phyloP scores from a whole-genome alignment of 305 asterid genomes.

The Fraxinus greggii region DNA sequence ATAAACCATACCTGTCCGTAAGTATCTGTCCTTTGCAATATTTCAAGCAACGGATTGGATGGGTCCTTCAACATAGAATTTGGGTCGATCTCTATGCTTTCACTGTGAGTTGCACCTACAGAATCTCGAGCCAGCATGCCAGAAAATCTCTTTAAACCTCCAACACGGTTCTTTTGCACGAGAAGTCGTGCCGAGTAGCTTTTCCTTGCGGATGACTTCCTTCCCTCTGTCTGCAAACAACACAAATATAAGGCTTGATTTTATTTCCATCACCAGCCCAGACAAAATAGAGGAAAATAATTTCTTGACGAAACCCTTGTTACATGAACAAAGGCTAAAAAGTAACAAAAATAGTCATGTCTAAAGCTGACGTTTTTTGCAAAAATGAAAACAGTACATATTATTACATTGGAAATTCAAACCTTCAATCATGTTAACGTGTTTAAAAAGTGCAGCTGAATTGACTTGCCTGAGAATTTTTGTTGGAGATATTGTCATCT shows the following conservation, averaged over 20 bases:
- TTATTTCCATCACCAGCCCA: constrained; percentile 1
- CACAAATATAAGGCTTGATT: constrained; percentile 4
- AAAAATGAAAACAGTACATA: background rate
- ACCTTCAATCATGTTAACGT: constrained; percentile 32
- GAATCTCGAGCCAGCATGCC: constrained; percentile 26
- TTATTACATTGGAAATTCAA: background rate
- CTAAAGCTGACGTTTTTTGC: background rate
- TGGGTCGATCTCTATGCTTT: constrained; percentile 14
- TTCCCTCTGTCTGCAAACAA: constrained; percentile 29
- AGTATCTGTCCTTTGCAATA: constrained; percentile 19
- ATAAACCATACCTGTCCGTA: constrained; percentile 14
- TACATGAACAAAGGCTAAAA: background rate
- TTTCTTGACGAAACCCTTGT: background rate
- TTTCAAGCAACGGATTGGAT: constrained; percentile 25
- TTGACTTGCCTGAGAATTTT: constrained; percentile 25
- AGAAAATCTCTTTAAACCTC: constrained; percentile 33
- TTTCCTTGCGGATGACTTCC: constrained; percentile 33
- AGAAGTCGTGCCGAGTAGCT: constrained; percentile 34
- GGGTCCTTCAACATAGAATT: constrained; percentile 14
- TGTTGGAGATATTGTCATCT: constrained; percentile 15
- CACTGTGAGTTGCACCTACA: constrained; percentile 15
- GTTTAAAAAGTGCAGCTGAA: constrained; percentile 15
- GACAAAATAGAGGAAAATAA: background rate
- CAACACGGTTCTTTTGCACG: constrained; percentile 32
- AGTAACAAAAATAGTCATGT: background rate